Evolutionary conservation across 495 filamentous ascomycete genomes (phyloP), one percentile per base, ranked within the genome.

Genomic region (Penicillium odoratum): DNA sequence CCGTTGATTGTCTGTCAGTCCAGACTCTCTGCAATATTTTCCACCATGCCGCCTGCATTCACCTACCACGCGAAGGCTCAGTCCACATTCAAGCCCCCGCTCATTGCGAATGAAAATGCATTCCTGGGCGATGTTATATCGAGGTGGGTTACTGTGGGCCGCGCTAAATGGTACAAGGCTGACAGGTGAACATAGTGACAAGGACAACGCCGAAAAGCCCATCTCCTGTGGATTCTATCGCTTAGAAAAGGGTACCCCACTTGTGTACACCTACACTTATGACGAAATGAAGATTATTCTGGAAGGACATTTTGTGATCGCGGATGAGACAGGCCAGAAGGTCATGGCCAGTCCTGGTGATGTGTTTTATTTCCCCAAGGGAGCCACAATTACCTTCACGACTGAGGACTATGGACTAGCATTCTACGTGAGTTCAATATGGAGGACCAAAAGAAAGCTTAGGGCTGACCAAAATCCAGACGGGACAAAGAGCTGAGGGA

Each of bases 271-370:
- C 34, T 91, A 92, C 66, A 86, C 81, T 45, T 92, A 91, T 68
- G 82, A 91, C 60, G 89, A 91, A 74, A 89, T 83, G 83, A 90
- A 91, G 76, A 89, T 92, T 59, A 88, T 92, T 59, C 73, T 93
- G 7, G 88, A 92, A 62, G 89, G 89, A 50, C 81, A 84, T 60
- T 90, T 88, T 61, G 83, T 88, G 60, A 90, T 93, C 61, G 77
- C 78, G 7, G 86, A 89, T 69, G 88, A 88, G 73, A 81, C 80
- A 7, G 88, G 87, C 28, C 82, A 88, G 63, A 86, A 82, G 58
- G 88, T 89, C 18, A 83, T 84, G 45, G 88, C 85, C 8, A 75
- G 68, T 33, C 81, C 83, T 29, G 89, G 89, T 3, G 89, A 92
- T 75, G 87, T 91, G 52, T 90, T 92, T 63, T 87, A 87, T 63